A percentile compares a stretch with the other conserved stretches of the same genome.
These are phyloP conservation scores for Aspergillus sp. DNA, from an alignment of 2,329 filamentous ascomycete genomes.

Conservation along the genomic window DNA sequence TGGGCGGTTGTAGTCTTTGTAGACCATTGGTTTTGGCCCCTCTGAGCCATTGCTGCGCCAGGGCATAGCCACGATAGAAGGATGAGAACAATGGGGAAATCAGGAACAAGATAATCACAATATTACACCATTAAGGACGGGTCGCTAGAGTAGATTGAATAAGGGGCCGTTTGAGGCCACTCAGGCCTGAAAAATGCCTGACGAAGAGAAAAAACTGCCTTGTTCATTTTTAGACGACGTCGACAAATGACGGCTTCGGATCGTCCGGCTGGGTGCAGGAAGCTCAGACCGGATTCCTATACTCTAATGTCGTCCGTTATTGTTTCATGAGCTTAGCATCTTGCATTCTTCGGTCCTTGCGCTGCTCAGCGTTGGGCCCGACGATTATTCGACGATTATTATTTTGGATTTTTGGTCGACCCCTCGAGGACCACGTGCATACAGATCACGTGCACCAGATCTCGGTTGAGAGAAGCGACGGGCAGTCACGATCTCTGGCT, in stretches of 20 bases:
- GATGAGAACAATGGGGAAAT: background rate
- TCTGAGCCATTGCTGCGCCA: conserved; percentile 24
- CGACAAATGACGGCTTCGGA: conserved; percentile 2
- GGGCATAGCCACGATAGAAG: conserved; percentile 20
- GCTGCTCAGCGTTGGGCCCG: background rate
- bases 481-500: background rate
- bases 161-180: conserved; percentile 3
- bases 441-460: background rate
- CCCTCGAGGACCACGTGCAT: background rate
- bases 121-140: background rate
- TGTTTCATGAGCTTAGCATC: background rate
- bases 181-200: conserved; percentile 14
- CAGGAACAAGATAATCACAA: conserved; percentile 2
- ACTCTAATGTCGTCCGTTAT: background rate
- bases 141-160: background rate
- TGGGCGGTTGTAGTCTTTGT: conserved; percentile 7
- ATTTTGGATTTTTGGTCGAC: background rate
- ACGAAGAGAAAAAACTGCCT: conserved; percentile 12
- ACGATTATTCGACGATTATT: background rate
- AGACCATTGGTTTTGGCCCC: conserved; percentile 14
- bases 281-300: background rate
- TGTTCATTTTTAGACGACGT: conserved; percentile 11
- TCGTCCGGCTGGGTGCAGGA: background rate
- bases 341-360: conserved; percentile 5
- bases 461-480: background rate